Evolutionary conservation across 1,284 basidiomycete genomes (phyloP).

Genomic region (Puccinia novopanici): DNA sequence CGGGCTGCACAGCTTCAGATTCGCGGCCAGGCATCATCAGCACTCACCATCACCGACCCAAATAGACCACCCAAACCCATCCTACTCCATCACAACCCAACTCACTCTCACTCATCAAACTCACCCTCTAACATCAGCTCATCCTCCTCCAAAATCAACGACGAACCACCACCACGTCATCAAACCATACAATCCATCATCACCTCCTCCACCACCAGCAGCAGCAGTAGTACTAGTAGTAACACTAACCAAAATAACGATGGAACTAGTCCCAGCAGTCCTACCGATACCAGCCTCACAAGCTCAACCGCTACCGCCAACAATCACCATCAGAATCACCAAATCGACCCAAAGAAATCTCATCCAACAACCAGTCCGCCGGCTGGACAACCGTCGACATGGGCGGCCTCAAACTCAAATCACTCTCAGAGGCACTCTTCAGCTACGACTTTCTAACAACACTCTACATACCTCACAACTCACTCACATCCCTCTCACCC

Average conservation of each 20-base stretch:
- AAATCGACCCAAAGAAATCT: too few relatives aligned
- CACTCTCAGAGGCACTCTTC: constrained; percentile 76
- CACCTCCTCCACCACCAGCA: constrained; percentile 51
- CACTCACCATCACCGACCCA: constrained; percentile 79
- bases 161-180: neutral
- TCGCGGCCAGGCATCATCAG: constrained; percentile 72
- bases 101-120: too few relatives aligned
- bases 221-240: constrained; percentile 58
- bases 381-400: constrained; percentile 89
- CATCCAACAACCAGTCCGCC: constrained; percentile 56
- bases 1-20: constrained; percentile 76
- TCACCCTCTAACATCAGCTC: too few relatives aligned
- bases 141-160: neutral
- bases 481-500: constrained; percentile 75
- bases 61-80: constrained; percentile 60
- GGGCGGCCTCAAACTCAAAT: constrained; percentile 91
- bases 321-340: constrained; percentile 53
- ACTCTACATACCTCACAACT: constrained; percentile 97
- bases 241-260: constrained; percentile 54
- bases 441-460: constrained; percentile 92
- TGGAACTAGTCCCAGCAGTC: constrained; percentile 52
- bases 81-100: constrained; percentile 34
- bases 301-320: constrained; percentile 36
- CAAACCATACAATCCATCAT: constrained; percentile 30
- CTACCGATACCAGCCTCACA: constrained; percentile 53